Base-by-base conservation (phyloP, 305 asterid genomes). In the Fraxinus greggii region DNA sequence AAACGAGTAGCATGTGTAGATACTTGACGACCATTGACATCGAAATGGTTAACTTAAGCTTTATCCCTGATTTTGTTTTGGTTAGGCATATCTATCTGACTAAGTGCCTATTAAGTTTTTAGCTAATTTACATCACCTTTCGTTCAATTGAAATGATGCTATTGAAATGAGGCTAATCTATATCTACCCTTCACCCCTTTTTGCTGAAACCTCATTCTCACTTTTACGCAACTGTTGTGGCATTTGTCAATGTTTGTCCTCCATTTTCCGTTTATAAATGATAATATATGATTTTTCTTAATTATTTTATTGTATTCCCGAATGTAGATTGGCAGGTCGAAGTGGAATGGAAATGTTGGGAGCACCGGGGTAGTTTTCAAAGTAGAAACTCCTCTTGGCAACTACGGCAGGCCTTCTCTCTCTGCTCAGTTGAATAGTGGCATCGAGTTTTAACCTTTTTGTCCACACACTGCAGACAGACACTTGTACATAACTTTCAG, bases 261-360 rank as follows among this genome's bases (percentile, higher is more conserved):
- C 72, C 21, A 26, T 13, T 61, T 13, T 28, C 26, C 54, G 23
- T 38, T 13, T 36, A 2, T 21, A 7, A 13, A 17, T 8, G 1
- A n/a, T n/a, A 12, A 29, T 13, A 54, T 10, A 15, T 2, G 48
- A 51, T 70, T 19, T 70, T 19, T 32, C 26, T 9, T 4, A 0
- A n/a, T 36, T 1, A 24, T 31, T 23, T 24, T 3, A 3, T 13
- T 4, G 19, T 5, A 19, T 84, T 48, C 42, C 79, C 19, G 42
- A 69, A 78, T 87, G 86, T 88, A 96, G 99, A 93, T 96, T 78
- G 99, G 99, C 77, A 89, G 99, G 87, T 96, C 99, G 12, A 94
- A 93, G 88, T 94, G 97, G 98, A 96, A 96, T 29, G 98, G 98
- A 65, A 94, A 96, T 77, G 91, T 91, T 26, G 99, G 99, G 70